Evolutionary conservation across 257 asterid species (phyloP).

Genomic region (Petunia secreta): DNA sequence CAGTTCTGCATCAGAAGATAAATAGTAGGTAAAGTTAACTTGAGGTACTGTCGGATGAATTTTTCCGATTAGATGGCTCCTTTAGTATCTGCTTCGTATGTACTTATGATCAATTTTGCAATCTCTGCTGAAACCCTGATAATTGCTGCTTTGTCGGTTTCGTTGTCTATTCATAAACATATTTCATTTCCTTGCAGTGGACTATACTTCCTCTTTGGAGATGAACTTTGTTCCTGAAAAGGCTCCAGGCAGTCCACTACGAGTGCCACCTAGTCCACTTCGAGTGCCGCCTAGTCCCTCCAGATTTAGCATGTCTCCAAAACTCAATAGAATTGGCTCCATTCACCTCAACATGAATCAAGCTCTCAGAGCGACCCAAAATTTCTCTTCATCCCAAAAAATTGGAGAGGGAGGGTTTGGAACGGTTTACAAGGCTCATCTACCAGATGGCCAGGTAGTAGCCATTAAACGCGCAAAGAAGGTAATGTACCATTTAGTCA

Average conservation of each 20-base stretch:
- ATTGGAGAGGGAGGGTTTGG: slow-evolving; percentile 99
- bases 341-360: slow-evolving; percentile 78
- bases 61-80: neutral
- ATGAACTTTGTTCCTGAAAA: slow-evolving; percentile 55
- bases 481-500: slow-evolving; percentile 47
- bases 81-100: neutral
- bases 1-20: neutral
- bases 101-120: neutral
- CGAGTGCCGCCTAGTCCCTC: slow-evolving; percentile 96
- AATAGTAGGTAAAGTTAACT: neutral
- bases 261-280: slow-evolving; percentile 74
- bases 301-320: slow-evolving; percentile 87
- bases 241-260: slow-evolving; percentile 71
- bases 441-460: slow-evolving; percentile 77
- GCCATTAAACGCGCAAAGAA: slow-evolving; percentile 96
- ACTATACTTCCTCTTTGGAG: slow-evolving; percentile 62
- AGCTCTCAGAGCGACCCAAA: slow-evolving; percentile 71
- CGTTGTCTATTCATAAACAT: slow-evolving; percentile 7
- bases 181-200: slow-evolving; percentile 53
- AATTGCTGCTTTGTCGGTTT: neutral
- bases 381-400: slow-evolving; percentile 62
- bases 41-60: neutral
- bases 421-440: slow-evolving; percentile 82
- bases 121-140: neutral
- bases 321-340: slow-evolving; percentile 83